Base-by-base conservation (phyloP, 208 protist species). In the Crithidia fasciculata region DNA sequence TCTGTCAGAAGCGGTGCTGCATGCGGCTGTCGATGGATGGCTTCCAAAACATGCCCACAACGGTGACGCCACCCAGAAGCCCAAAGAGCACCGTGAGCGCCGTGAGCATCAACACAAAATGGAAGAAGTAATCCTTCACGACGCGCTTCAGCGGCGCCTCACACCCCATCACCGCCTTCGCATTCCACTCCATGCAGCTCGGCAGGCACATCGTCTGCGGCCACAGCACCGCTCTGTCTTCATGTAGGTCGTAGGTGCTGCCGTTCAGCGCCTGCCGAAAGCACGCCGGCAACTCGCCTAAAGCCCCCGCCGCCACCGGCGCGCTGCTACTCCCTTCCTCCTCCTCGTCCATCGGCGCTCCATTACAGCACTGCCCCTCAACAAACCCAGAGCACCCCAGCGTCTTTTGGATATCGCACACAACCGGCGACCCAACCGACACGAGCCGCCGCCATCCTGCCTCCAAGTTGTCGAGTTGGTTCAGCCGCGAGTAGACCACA, bases 351-450 rank as follows among this genome's bases (percentile, higher is more conserved):
- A 74, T 74, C n/a, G 57, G 28, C 13, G 69, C 80, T 44, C 76
- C 66, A 12, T 74, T 52, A 53, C 87, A 92, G 53, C 87, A 92
- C n/a, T 81, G 64, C 0, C 68, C 61, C 5, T 56, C n/a, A 16
- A 43, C 62, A 65, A 81, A 89, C 0, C 87, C 87, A 2, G 84
- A 86, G 72, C 87, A 92, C 56, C 60, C 15, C n/a, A 89, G 63
- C 9, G 36, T 57, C 2, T 68, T 18, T 56, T 91, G 73, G 4
- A 87, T 45, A 41, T 74, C 73, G 58, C 87, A 91, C 16, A 87
- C 70, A 2, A 77, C 16, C 10, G 18, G 13, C 10, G 79, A 76
- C 47, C 66, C 12, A 50, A 18, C 6, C 6, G 43, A 13, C 36
- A 87, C 85, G 16, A 78, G 54, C 5, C 60, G 58, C 5, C 55